Conservation (phyloP, 768 basidiomycete species). For the Asterophora parasitica region DNA sequence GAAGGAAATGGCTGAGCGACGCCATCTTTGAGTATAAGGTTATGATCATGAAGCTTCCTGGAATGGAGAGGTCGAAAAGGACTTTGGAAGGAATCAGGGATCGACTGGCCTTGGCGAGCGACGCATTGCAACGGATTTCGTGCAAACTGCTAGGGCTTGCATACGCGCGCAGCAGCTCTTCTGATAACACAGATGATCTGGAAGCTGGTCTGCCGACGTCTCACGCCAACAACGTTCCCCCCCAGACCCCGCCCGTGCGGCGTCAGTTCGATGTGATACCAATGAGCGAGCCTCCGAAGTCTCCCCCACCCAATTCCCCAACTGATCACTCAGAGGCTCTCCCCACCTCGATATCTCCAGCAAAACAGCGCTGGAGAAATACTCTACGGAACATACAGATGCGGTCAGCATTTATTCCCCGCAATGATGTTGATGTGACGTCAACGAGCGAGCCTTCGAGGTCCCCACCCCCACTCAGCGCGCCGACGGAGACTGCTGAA, state of each 20-base stretch:
- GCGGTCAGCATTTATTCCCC: slow-evolving; percentile 25
- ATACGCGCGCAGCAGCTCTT: slow-evolving; percentile 20
- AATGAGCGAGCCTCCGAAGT: slow-evolving; percentile 14
- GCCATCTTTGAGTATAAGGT: slow-evolving; percentile 44
- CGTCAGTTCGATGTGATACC: slow-evolving; percentile 19
- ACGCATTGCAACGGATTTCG: slow-evolving; percentile 18
- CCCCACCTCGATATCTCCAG: slow-evolving; percentile 21
- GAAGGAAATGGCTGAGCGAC: slow-evolving; percentile 67
- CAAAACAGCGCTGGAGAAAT: slow-evolving; percentile 40
- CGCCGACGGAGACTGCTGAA: slow-evolving; percentile 17
- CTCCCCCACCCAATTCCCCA: slow-evolving; percentile 12
- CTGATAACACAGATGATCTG: slow-evolving; percentile 22
- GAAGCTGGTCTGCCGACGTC: slow-evolving; percentile 26
- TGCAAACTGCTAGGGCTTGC: slow-evolving; percentile 21
- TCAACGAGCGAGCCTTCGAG: slow-evolving; percentile 13
- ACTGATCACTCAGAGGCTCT: slow-evolving; percentile 16
- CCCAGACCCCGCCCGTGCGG: slow-evolving; percentile 10
- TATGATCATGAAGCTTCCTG: slow-evolving; percentile 28
- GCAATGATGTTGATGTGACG: slow-evolving; percentile 15
- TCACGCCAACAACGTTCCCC: slow-evolving; percentile 10
- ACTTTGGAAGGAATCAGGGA: slow-evolving; percentile 13
- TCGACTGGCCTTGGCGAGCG: slow-evolving; percentile 16
- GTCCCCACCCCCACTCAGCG: slow-evolving; percentile 12
- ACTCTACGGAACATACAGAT: slow-evolving; percentile 40
- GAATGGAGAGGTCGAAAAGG: slow-evolving; percentile 17